Base-by-base conservation (phyloP, 768 basidiomycete species). In the Hypholoma sublateritium region DNA sequence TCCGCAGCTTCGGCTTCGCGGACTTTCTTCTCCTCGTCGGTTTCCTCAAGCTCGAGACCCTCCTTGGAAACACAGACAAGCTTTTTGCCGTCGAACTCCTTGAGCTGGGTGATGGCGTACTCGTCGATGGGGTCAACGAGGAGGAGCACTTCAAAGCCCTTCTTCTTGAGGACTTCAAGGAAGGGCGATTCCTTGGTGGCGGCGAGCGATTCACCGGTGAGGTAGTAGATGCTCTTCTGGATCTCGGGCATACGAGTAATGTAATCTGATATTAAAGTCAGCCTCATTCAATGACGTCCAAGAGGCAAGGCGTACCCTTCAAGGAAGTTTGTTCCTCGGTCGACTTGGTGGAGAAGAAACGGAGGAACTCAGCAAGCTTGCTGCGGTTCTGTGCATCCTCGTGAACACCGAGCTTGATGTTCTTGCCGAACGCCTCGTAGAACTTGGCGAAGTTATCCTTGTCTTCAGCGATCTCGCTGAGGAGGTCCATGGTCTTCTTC, bases 91-190 rank as follows among this genome's bases (percentile, higher is more conserved):
- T 98, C 96, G 69, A 96, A 99, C 80, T 98, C 96, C 84, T 98
- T 98, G 73, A 99, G 86, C 73, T 98, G 96, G 19, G 94, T 96
- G 73, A 95, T 87, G 59, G 96, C 96, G 71, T 98, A 99, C 78
- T 98, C 95, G 72, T 98, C 96, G 69, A 98, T 98, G 68, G 96
- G 96, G 80, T 98, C 96, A 65, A 97, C 92, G 57, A 99, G 88
- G 63, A 99, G 88, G 50, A 99, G 84, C 61, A 97, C 94, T 75
- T 98, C 96, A 73, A 98, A 98, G 78, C 93, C 93, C 84, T 93
- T 98, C 91, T 94, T 95, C 88, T 95, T 98, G 73, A 98, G 88
- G 49, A 96, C 92, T 78, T 98, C 96, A 56, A 98, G 88, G 95
- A 98, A 98, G 17, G 96, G 96, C 45, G 96, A 98, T 74, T 98